Conservation (phyloP, 1,284 basidiomycete genomes). For the Pyrrhoderma lamaoense region DNA sequence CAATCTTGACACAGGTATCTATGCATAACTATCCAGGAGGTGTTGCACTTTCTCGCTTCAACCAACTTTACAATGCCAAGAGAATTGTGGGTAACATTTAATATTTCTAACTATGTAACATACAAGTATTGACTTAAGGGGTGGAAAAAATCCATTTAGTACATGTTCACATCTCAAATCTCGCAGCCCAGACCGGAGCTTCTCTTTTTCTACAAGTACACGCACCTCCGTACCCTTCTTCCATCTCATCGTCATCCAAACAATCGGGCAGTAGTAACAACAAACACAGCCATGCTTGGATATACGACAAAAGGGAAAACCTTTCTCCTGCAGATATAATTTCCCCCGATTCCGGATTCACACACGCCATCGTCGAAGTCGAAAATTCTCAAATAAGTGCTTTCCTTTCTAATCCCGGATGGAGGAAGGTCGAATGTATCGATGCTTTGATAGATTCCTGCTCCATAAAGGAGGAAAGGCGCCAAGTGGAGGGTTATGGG, state of each 20-base stretch:
- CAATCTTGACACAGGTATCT: constrained; percentile 52
- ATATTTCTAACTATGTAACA: neutral
- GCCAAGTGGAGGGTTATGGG: constrained; percentile 16
- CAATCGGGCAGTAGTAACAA: constrained; percentile 10
- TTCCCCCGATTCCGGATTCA: constrained; percentile 32
- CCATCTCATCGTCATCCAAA: constrained; percentile 19
- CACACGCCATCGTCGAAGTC: constrained; percentile 55
- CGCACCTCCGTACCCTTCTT: constrained; percentile 47
- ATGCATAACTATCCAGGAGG: constrained; percentile 89
- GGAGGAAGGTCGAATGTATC: constrained; percentile 40
- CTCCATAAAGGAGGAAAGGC: constrained; percentile 23
- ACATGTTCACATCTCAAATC: constrained; percentile 73
- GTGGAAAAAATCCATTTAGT: constrained; percentile 31
- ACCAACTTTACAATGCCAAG: constrained; percentile 37
- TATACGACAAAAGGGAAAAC: constrained; percentile 75
- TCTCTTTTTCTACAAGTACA: constrained; percentile 80
- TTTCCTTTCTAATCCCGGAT: constrained; percentile 17
- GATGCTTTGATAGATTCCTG: constrained; percentile 44
- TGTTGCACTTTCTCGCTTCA: constrained; percentile 58
- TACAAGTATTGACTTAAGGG: neutral
- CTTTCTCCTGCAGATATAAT: constrained; percentile 39
- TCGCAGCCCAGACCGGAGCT: constrained; percentile 86
- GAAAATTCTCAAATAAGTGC: neutral
- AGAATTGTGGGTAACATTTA: constrained; percentile 26
- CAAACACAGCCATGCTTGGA: constrained; percentile 34